A percentile compares a stretch with the other conserved stretches of the same genome.
These are phyloP conservation scores for Diaporthe aspalathi DNA, from an alignment of 2,329 filamentous ascomycete species.

Conservation along the genomic window DNA sequence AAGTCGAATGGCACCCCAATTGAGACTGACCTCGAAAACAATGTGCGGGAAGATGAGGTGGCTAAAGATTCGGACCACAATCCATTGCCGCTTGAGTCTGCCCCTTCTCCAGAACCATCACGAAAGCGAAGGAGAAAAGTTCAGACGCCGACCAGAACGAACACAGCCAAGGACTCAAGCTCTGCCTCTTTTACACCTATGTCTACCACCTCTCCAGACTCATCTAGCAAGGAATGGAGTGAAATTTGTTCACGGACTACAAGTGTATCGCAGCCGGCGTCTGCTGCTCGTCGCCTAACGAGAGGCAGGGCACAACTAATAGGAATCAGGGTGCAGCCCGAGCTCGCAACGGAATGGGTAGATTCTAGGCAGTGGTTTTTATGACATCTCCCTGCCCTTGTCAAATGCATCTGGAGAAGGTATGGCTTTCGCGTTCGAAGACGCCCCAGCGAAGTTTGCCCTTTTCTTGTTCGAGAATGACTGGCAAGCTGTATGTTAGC, in stretches of 20 bases:
- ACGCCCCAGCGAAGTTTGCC: not conserved
- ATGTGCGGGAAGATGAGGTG: not conserved
- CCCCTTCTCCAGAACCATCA: not conserved
- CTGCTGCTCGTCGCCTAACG: not conserved
- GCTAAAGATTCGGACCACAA: not conserved
- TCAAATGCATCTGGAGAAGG: not conserved
- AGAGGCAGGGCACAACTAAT: not conserved
- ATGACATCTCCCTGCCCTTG: not conserved
- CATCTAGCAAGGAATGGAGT: not conserved
- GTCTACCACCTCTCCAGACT: not conserved
- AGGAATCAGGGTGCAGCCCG: not conserved
- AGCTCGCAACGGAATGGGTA: not conserved
- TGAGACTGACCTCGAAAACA: not conserved
- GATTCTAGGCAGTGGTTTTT: too few species aligned
- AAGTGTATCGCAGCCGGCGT: not conserved
- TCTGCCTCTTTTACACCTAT: too few species aligned
- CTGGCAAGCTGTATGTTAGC: conserved; percentile 9
- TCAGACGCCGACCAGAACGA: too few species aligned
- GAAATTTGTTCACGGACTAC: not conserved
- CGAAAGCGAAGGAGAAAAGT: not conserved
- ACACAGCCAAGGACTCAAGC: too few species aligned
- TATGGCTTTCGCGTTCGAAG: not conserved
- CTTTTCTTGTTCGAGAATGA: not conserved
- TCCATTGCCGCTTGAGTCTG: not conserved
- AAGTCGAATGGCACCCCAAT: too few species aligned